These are phyloP conservation scores for Emergomyces orientalis DNA, from an alignment of 2,329 filamentous ascomycete species.

Conservation along the genomic window DNA sequence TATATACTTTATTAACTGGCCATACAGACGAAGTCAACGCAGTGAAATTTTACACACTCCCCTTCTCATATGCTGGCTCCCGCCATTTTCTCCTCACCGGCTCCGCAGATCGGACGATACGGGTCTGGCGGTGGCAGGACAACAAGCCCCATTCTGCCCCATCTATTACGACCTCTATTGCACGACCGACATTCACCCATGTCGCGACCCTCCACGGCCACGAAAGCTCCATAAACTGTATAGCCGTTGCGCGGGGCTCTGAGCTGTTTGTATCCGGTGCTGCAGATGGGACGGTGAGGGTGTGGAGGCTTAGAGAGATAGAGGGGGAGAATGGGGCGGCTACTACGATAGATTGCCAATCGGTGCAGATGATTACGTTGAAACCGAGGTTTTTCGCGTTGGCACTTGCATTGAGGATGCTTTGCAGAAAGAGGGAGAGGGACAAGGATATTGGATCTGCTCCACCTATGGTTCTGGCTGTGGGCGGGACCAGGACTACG, in stretches of 20 bases:
- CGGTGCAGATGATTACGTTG: conserved; percentile 62
- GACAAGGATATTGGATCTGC: conserved; percentile 24
- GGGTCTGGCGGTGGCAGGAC: conserved; percentile 46
- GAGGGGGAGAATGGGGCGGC: conserved; percentile 15
- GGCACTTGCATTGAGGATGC: conserved; percentile 56
- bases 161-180: conserved; percentile 13
- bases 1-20: conserved; percentile 59
- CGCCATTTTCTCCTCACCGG: conserved; percentile 64
- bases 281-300: conserved; percentile 53
- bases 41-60: conserved; percentile 61
- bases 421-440: conserved; percentile 43
- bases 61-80: conserved; percentile 30
- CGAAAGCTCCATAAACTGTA: conserved; percentile 61
- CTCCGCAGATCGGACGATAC: conserved; percentile 68
- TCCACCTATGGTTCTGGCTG: conserved; percentile 55
- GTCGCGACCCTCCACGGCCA: conserved; percentile 54
- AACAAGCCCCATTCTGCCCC: neutral
- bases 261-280: conserved; percentile 49
- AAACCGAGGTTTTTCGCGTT: conserved; percentile 75
- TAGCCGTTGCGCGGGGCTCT: conserved; percentile 39
- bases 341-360: conserved; percentile 28
- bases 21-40: conserved; percentile 76
- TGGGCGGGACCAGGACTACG: conserved; percentile 73
- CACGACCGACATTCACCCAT: conserved; percentile 30
- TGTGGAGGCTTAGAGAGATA: conserved; percentile 54